Evolutionary conservation across 2,329 filamentous ascomycete genomes (phyloP), one percentile per base, ranked within the genome.

Genomic region (Botryotinia globosa): DNA sequence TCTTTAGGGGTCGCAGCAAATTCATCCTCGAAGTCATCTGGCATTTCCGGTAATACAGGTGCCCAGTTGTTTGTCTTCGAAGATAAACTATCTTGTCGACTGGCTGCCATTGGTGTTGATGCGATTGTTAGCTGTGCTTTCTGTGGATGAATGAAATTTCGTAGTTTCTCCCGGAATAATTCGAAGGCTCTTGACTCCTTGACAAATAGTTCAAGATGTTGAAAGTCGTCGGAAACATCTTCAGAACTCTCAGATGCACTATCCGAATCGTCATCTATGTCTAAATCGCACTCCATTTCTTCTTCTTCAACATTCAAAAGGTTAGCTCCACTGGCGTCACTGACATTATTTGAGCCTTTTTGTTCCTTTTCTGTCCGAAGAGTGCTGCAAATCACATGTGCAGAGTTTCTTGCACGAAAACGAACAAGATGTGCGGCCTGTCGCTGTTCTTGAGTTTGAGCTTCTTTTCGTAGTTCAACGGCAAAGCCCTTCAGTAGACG

Each of bases 301-400:
- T 58, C 45, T 58, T 16, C n/a, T 29, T 42, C 61, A 22, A 54
- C 16, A 29, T 29, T n/a, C 12, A 37, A 14, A 44, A 2, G 44
- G 12, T 4, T 0, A 34, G 44, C 63, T 7, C 18, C 5, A 25
- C 10, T 16, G 6, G 32, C 8, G 18, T 14, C 18, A 56, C 51
- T 56, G n/a, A 29, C 7, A n/a, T 12, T 25, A 1, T 34, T 34
- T 32, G 29, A 16, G 8, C 12, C 34, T n/a, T 65, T 48, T 48
- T 42, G 37, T 42, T 20, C 48, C 10, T 14, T 66, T 39, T 18
- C n/a, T 20, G n/a, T 25, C 20, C 16, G 25, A 20, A 72, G 32
- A 39, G 48, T 68, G 32, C 63, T 74, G 22, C 75, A 76, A 32
- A 76, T 73, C 20, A 75, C 62, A 58, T 75, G 69, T 10, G 74